These are phyloP conservation scores for Filobasidium uniguttulatum DNA, from an alignment of 1,284 basidiomycete genomes.

Conservation along the genomic window DNA sequence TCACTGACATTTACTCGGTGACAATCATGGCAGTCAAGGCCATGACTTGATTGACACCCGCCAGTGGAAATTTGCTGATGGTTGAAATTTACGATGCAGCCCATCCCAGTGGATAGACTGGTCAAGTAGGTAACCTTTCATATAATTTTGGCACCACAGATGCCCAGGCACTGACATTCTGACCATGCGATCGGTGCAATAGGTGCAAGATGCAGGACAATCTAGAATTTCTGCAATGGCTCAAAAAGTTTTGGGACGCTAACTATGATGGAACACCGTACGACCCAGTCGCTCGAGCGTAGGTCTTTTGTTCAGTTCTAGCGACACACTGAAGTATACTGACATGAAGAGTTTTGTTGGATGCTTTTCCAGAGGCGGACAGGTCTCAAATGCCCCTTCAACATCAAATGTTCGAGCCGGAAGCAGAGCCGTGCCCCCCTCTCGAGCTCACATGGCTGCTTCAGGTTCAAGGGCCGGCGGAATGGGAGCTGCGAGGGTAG, in stretches of 20 bases:
- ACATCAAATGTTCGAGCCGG: conserved; percentile 8
- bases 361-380: conserved; percentile 4
- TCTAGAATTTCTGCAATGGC: conserved; percentile 96
- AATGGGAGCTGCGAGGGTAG: background rate
- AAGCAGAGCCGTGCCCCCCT: conserved; percentile 6
- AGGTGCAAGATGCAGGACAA: conserved; percentile 99
- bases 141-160: too few species aligned
- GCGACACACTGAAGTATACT: background rate
- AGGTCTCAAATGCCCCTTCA: conserved; percentile 1
- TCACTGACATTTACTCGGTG: too few species aligned
- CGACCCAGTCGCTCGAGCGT: conserved; percentile 55
- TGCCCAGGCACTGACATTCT: background rate
- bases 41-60: too few species aligned
- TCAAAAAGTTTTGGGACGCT: conserved; percentile 88
- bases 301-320: conserved; percentile 12
- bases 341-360: background rate
- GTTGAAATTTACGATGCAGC: conserved; percentile 41
- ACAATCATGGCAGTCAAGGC: too few species aligned
- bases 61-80: background rate
- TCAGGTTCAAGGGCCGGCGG: background rate
- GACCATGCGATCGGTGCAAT: background rate
- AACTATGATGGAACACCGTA: conserved; percentile 82
- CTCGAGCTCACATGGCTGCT: too few species aligned
- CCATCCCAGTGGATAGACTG: conserved; percentile 82
- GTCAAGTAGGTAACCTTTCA: conserved; percentile 48